Percentiles rank a stretch among this genome's conserved stretches.
Evolutionary conservation across 805 yeast genomes (phyloP).

Genomic region (Zygoascus flipseniorum): DNA sequence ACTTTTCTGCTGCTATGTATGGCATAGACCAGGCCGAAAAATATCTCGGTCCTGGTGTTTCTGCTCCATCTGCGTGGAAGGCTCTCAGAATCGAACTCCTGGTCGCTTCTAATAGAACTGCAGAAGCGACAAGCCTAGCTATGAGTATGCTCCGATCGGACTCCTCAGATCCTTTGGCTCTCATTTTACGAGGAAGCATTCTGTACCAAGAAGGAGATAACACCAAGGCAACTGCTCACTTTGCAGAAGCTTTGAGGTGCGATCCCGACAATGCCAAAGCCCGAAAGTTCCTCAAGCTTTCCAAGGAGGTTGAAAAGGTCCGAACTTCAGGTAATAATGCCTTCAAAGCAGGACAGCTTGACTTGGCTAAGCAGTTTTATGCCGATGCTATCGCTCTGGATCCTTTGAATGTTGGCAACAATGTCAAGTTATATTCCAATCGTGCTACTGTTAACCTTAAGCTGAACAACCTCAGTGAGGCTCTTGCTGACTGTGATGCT

Average conservation of each 20-base stretch:
- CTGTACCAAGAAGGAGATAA: slow-evolving; percentile 31
- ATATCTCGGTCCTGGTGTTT: slow-evolving; percentile 27
- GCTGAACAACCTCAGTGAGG: slow-evolving; percentile 69
- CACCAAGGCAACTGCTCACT: slow-evolving; percentile 30
- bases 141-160: slow-evolving; percentile 29
- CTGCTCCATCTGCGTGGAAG: slow-evolving; percentile 29
- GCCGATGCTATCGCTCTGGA: slow-evolving; percentile 66
- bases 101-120: slow-evolving; percentile 24
- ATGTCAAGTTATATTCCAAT: slow-evolving; percentile 55
- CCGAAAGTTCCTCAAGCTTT: slow-evolving; percentile 23
- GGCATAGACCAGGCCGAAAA: slow-evolving; percentile 31
- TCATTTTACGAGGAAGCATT: slow-evolving; percentile 31
- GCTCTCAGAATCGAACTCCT: slow-evolving; percentile 25
- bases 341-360: slow-evolving; percentile 56
- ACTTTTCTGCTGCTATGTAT: slow-evolving; percentile 25
- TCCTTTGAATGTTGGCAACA: slow-evolving; percentile 42
- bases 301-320: slow-evolving; percentile 28
- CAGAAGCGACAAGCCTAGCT: slow-evolving; percentile 31
- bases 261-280: slow-evolving; percentile 35
- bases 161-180: slow-evolving; percentile 32
- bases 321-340: slow-evolving; percentile 56
- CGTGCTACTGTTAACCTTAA: slow-evolving; percentile 82
- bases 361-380: slow-evolving; percentile 61
- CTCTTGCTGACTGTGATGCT: slow-evolving; percentile 63
- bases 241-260: slow-evolving; percentile 31